Base-by-base conservation (phyloP, 1,284 basidiomycete species). In the Inonotus obliquus region DNA sequence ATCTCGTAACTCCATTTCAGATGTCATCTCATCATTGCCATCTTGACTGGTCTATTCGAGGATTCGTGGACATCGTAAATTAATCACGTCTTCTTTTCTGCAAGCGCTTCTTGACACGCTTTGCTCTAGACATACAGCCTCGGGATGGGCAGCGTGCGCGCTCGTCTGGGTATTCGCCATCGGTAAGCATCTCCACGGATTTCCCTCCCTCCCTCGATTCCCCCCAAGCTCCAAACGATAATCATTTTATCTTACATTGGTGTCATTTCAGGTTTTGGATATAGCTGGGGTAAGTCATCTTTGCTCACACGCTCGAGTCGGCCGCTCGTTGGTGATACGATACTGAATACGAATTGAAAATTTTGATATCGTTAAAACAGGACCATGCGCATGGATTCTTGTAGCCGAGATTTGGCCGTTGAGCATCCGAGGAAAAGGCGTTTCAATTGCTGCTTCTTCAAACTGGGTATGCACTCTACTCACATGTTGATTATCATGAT, bases 131-230 rank as follows among this genome's bases (percentile, higher is more conserved):
- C 55, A 57, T 32, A n/a, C 17, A 75, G 79, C 79, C 57, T 84
- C 85, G 32, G 86, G 85, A 9, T 89, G 86, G 86, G 83, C 72
- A 29, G 85, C 86, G 0, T 86, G 83, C 63, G 80, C 73, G 1
- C 74, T 87, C 57, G 84, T 88, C 5, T 89, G 86, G 86, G 70
- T 88, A 29, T 88, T 88, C 68, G 78, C 86, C 7, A 81, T 86
- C 10, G 85, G 79, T 79, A 69, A 47, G 77, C 60, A 25, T 17
- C 27, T 27, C 35, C n/a, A n/a, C n/a, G n/a, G n/a, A n/a, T n/a
- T n/a, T n/a, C n/a, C n/a, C n/a, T n/a, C n/a, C n/a, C n/a, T n/a
- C n/a, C n/a, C n/a, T n/a, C n/a, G n/a, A n/a, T n/a, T n/a, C n/a
- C n/a, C n/a, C n/a, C n/a, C n/a, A n/a, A n/a, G n/a, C n/a, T n/a